Evolutionary conservation across 805 yeast species (phyloP).

Genomic region (Tetrapisispora nanseiensis): DNA sequence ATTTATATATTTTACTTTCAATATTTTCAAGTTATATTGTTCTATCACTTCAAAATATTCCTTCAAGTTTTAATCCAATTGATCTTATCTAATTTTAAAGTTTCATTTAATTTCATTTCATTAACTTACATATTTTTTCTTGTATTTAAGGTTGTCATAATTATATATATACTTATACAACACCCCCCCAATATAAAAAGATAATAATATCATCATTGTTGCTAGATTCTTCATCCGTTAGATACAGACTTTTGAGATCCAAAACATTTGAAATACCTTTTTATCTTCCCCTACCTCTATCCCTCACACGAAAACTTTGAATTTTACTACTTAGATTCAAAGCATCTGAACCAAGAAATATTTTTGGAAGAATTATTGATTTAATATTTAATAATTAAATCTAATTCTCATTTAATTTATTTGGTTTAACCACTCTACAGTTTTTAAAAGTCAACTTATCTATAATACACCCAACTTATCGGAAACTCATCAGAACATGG

Average conservation of each 20-base stretch:
- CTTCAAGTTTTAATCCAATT: too few relatives aligned
- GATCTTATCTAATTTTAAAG: too few relatives aligned
- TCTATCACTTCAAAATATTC: too few relatives aligned
- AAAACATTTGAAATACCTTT: not conserved
- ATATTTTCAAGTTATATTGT: too few relatives aligned
- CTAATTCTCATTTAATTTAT: not conserved
- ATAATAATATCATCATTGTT: too few relatives aligned
- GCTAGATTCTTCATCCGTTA: too few relatives aligned
- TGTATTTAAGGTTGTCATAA: too few relatives aligned
- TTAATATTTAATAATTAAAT: too few relatives aligned
- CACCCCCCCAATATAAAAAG: not conserved
- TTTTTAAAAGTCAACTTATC: not conserved
- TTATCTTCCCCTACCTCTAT: not conserved
- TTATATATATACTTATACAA: too few relatives aligned
- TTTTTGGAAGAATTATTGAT: not conserved
- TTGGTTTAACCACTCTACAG: slow-evolving; percentile 3
- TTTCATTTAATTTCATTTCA: too few relatives aligned
- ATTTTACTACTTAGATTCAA: not conserved
- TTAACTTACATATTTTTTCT: too few relatives aligned
- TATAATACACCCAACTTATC: too few relatives aligned
- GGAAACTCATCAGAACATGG: not conserved
- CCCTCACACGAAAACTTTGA: not conserved
- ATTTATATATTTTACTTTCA: not conserved
- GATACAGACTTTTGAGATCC: not conserved
- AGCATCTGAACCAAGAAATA: slow-evolving; percentile 2